Evolutionary conservation across 1,284 basidiomycete species (phyloP).

Genomic region (Tremellales sp.): DNA sequence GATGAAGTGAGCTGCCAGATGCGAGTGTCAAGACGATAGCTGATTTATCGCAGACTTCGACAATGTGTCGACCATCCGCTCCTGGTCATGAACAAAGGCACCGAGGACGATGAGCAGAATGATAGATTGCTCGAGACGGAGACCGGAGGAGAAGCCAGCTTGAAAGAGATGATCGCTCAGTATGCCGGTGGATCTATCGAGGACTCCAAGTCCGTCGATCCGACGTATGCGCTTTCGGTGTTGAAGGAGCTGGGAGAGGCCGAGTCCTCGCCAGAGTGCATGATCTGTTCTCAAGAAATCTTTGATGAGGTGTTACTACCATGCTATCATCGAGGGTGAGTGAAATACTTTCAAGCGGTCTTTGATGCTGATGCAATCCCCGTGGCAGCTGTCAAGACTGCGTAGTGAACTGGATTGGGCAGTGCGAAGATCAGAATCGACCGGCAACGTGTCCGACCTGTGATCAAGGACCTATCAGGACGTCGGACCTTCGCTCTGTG

Average conservation of each 20-base stretch:
- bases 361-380: neutral
- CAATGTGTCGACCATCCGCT: conserved; percentile 81
- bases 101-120: conserved; percentile 51
- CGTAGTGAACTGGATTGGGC: conserved; percentile 45
- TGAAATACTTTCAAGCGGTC: conserved; percentile 8
- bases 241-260: conserved; percentile 56
- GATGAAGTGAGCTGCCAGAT: conserved; percentile 61
- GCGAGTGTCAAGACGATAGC: conserved; percentile 1
- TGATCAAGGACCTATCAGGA: conserved; percentile 36
- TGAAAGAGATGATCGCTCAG: conserved; percentile 62
- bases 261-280: conserved; percentile 61
- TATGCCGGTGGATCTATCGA: conserved; percentile 54
- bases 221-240: conserved; percentile 61
- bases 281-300: conserved; percentile 61
- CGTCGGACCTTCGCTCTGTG: conserved; percentile 36
- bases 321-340: conserved; percentile 73
- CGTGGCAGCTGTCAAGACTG: conserved; percentile 46
- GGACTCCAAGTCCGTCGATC: conserved; percentile 34
- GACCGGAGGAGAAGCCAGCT: conserved; percentile 54
- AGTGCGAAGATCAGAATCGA: conserved; percentile 44
- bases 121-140: conserved; percentile 48
- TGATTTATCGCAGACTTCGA: conserved; percentile 57
- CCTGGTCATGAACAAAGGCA: conserved; percentile 59
- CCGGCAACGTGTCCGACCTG: conserved; percentile 45
- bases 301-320: conserved; percentile 63